Percentiles rank a stretch among this genome's conserved stretches.
phyloP scores from a whole-genome alignment of 495 filamentous ascomycete species.

The Stereocaulon alpinum region DNA sequence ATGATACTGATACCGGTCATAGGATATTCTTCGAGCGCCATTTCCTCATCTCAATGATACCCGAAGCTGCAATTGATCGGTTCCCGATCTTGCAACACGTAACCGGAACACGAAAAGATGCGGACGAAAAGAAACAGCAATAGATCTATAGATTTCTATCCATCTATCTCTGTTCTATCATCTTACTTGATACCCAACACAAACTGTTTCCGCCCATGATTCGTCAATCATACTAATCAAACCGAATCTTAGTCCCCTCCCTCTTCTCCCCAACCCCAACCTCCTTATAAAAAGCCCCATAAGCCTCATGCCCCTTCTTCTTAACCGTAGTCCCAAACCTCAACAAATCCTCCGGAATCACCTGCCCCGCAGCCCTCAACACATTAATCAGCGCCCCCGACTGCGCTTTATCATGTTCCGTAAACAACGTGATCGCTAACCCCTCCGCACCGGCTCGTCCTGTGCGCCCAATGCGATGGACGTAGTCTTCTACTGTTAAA shows the following conservation, averaged over 20 bases:
- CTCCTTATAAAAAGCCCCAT: conserved; percentile 89
- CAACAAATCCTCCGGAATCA: conserved; percentile 74
- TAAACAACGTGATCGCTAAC: conserved; percentile 83
- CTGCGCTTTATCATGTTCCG: conserved; percentile 81
- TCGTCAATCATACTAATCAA: conserved; percentile 28
- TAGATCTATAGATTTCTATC: not conserved
- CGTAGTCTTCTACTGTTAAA: conserved; percentile 73
- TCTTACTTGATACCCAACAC: not conserved
- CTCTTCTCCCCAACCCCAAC: conserved; percentile 50
- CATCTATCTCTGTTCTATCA: not conserved
- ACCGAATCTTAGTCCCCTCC: conserved; percentile 84
- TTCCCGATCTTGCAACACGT: not conserved
- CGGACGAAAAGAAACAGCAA: not conserved
- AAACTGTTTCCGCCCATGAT: not conserved
- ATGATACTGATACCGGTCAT: not conserved
- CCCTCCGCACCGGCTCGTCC: conserved; percentile 82
- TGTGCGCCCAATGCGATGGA: conserved; percentile 89
- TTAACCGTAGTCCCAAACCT: conserved; percentile 98
- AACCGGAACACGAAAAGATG: too few relatives aligned
- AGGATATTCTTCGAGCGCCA: conserved; percentile 26
- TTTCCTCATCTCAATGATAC: not conserved
- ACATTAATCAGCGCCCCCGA: conserved; percentile 89
- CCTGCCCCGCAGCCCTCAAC: conserved; percentile 76
- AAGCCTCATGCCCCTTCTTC: conserved; percentile 89
- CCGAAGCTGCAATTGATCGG: not conserved